These are phyloP conservation scores for Diospyros kaki DNA, from an alignment of 148 eudicot genomes.

Conservation along the genomic window DNA sequence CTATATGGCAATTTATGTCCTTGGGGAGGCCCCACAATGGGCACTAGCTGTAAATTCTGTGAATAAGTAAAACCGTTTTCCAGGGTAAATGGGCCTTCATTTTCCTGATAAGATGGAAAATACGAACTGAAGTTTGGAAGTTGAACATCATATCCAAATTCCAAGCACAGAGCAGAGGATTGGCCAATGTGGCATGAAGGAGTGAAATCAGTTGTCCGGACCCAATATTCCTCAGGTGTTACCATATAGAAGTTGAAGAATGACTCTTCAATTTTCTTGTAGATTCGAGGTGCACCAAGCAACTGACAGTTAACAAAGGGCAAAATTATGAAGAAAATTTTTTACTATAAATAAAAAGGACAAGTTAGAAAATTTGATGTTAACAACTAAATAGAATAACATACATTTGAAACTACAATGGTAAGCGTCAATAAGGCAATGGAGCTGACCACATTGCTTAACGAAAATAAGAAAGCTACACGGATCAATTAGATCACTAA, in stretches of 20 bases:
- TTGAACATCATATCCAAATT: conserved; percentile 41
- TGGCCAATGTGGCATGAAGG: conserved; percentile 57
- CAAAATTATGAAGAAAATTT: background rate
- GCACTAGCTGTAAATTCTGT: conserved; percentile 48
- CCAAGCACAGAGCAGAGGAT: conserved; percentile 65
- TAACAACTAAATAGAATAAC: background rate
- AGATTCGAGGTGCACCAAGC: conserved; percentile 66
- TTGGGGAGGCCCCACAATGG: conserved; percentile 53
- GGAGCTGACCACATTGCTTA: background rate
- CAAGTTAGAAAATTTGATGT: background rate
- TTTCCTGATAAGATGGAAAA: conserved; percentile 48
- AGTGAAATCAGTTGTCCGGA: conserved; percentile 78
- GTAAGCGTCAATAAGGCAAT: background rate
- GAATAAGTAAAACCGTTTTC: conserved; percentile 42
- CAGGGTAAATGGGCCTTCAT: conserved; percentile 31
- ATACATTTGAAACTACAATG: background rate
- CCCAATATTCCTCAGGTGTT: conserved; percentile 64
- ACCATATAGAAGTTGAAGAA: conserved; percentile 33
- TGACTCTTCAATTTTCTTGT: conserved; percentile 32
- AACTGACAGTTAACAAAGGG: conserved; percentile 27
- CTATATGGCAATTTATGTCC: conserved; percentile 49
- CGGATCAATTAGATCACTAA: too few species aligned
- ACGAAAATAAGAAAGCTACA: too few species aligned
- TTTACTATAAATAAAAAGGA: background rate
- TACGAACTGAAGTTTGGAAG: conserved; percentile 45